Conservation (phyloP, 257 asterid species). For the Solanum megistacrolobum region DNA sequence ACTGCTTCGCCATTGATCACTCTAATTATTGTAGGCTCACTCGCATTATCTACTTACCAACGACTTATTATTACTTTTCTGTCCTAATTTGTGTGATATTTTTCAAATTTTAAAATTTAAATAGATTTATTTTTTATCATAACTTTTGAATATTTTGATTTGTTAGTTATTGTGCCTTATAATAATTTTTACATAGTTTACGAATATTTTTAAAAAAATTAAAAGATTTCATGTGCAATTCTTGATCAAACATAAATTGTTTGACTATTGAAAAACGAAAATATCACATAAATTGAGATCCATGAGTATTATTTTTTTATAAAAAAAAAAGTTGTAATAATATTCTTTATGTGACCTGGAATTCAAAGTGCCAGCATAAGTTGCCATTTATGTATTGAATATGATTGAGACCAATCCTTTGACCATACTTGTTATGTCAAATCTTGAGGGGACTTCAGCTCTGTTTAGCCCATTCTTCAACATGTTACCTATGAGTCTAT, state of each 20-base stretch:
- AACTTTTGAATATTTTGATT: no score
- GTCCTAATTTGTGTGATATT: no score
- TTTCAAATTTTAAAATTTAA: no score
- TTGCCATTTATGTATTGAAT: not conserved
- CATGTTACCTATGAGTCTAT: not conserved
- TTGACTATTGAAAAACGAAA: no score
- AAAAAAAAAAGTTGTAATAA: not conserved
- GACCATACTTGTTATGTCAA: slow-evolving; percentile 15
- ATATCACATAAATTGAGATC: not conserved
- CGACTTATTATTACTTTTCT: no score
- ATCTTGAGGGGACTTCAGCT: slow-evolving; percentile 2
- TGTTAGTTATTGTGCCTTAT: no score
- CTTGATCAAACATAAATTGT: no score
- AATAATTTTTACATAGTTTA: no score
- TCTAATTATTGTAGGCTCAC: not conserved
- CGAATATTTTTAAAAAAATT: fast-evolving
- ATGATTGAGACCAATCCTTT: slow-evolving; percentile 10
- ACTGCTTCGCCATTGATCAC: slow-evolving; percentile 13
- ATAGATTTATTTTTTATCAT: no score
- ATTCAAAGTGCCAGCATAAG: not conserved
- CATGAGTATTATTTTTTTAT: no score
- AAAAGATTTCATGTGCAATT: no score
- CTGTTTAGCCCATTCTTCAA: not conserved
- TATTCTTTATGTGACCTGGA: not conserved
- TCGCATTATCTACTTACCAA: slow-evolving; percentile 6